phyloP scores from a whole-genome alignment of 306 rosid species.

The Luffa acutangula region DNA sequence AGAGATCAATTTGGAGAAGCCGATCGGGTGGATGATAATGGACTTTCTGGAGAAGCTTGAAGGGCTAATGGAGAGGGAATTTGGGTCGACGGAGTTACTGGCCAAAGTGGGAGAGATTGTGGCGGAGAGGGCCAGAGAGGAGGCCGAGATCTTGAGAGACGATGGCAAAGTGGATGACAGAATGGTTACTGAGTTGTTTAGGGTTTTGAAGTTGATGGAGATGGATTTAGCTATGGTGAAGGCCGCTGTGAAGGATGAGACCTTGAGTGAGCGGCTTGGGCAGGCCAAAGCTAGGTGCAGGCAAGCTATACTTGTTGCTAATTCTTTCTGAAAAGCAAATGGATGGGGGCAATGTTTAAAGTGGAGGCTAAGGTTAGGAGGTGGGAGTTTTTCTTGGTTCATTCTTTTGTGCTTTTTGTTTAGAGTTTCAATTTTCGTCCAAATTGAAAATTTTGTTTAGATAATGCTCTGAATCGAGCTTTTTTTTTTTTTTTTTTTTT shows the following conservation, averaged over 20 bases:
- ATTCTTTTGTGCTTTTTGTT: too few relatives aligned
- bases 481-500: too few relatives aligned
- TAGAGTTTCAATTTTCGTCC: too few relatives aligned
- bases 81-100: constrained; percentile 57
- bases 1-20: constrained; percentile 55
- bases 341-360: not conserved
- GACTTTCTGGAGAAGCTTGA: constrained; percentile 83
- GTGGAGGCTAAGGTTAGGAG: too few relatives aligned
- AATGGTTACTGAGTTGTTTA: constrained; percentile 65
- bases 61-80: constrained; percentile 60
- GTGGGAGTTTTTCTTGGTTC: too few relatives aligned
- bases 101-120: constrained; percentile 77
- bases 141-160: constrained; percentile 62
- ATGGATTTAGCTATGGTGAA: constrained; percentile 93
- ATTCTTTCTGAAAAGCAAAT: constrained; percentile 40
- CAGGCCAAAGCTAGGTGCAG: constrained; percentile 91
- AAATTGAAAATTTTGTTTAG: too few relatives aligned
- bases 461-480: too few relatives aligned
- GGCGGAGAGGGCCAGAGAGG: constrained; percentile 87
- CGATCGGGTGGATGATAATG: constrained; percentile 65
- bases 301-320: constrained; percentile 90
- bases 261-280: constrained; percentile 54
- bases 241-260: constrained; percentile 79
- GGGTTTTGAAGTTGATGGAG: constrained; percentile 78
- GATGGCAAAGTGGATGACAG: constrained; percentile 89